These are phyloP conservation scores for Pleurotus salmoneostramineus DNA, from an alignment of 768 basidiomycete genomes.

Conservation along the genomic window DNA sequence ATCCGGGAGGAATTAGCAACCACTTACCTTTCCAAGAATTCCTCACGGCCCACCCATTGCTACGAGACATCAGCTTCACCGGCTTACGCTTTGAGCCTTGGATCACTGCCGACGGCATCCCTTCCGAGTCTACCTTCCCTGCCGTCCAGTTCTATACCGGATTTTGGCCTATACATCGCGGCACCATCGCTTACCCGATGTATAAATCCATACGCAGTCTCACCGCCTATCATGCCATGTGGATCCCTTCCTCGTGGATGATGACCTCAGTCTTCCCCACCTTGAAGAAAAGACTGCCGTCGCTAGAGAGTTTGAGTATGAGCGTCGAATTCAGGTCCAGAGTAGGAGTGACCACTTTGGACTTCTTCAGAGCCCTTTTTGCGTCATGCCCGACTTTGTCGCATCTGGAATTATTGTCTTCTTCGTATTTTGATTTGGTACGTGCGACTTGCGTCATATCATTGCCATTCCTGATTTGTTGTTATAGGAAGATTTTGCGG, in stretches of 20 bases:
- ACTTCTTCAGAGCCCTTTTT: slow-evolving; percentile 59
- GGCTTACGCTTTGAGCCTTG: slow-evolving; percentile 19
- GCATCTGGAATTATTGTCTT: slow-evolving; percentile 57
- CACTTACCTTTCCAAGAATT: slow-evolving; percentile 60
- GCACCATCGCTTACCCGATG: slow-evolving; percentile 20
- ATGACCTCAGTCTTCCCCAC: slow-evolving; percentile 65
- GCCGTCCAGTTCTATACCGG: slow-evolving; percentile 38
- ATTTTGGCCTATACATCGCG: slow-evolving; percentile 58
- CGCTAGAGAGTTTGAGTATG: slow-evolving; percentile 56
- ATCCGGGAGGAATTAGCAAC: slow-evolving; percentile 26
- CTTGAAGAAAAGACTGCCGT: slow-evolving; percentile 49
- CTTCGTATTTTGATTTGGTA: slow-evolving; percentile 67
- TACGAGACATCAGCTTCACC: slow-evolving; percentile 49
- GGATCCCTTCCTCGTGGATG: slow-evolving; percentile 24
- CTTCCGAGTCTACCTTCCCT: slow-evolving; percentile 43
- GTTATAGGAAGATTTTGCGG: background rate
- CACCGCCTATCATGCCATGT: slow-evolving; percentile 7
- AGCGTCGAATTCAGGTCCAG: slow-evolving; percentile 67
- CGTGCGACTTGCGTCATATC: slow-evolving; percentile 12
- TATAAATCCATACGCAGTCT: slow-evolving; percentile 2
- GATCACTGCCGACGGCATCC: slow-evolving; percentile 30
- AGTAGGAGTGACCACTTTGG: slow-evolving; percentile 60
- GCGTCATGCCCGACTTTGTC: slow-evolving; percentile 60
- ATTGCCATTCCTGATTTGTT: background rate
- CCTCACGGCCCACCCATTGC: slow-evolving; percentile 56